phyloP scores from a whole-genome alignment of 208 protist genomes.

The Trypanosoma caninum region DNA sequence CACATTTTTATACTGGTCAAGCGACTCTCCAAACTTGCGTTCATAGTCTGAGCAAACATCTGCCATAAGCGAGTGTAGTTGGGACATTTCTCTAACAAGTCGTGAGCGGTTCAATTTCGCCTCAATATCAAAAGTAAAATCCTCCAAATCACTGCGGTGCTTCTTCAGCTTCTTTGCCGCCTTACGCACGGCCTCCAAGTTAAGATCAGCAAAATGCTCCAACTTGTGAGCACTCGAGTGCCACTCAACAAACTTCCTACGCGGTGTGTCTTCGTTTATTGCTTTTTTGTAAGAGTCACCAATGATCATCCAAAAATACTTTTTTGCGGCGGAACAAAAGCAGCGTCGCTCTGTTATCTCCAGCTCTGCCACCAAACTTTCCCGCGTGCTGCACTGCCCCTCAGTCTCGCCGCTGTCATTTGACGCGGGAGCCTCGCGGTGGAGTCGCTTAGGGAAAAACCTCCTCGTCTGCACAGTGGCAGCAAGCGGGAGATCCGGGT shows the following conservation, averaged over 20 bases:
- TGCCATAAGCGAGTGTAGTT: slow-evolving; percentile 59
- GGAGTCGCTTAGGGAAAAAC: slow-evolving; percentile 53
- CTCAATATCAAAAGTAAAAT: slow-evolving; percentile 75
- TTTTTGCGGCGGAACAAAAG: slow-evolving; percentile 44
- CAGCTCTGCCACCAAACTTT: slow-evolving; percentile 29
- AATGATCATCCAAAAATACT: slow-evolving; percentile 75
- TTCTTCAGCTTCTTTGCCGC: slow-evolving; percentile 88
- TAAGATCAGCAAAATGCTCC: slow-evolving; percentile 89
- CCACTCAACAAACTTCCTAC: slow-evolving; percentile 82
- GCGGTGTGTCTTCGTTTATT: slow-evolving; percentile 57
- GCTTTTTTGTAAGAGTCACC: slow-evolving; percentile 67
- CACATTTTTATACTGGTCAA: slow-evolving; percentile 80
- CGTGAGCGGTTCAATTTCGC: slow-evolving; percentile 66
- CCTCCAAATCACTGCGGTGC: slow-evolving; percentile 61
- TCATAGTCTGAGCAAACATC: slow-evolving; percentile 75
- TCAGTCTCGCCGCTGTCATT: slow-evolving; percentile 9
- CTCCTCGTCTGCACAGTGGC: slow-evolving; percentile 28
- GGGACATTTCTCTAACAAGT: slow-evolving; percentile 69
- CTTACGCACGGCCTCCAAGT: slow-evolving; percentile 85
- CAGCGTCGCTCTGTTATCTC: slow-evolving; percentile 10
- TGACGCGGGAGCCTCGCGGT: not conserved
- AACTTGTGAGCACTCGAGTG: slow-evolving; percentile 85
- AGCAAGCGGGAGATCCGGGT: slow-evolving; percentile 44
- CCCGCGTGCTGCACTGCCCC: slow-evolving; percentile 12
- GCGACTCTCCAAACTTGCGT: slow-evolving; percentile 79